phyloP scores from a whole-genome alignment of 176 grass and related monocot genomes.

The Bothriochloa decipiens region DNA sequence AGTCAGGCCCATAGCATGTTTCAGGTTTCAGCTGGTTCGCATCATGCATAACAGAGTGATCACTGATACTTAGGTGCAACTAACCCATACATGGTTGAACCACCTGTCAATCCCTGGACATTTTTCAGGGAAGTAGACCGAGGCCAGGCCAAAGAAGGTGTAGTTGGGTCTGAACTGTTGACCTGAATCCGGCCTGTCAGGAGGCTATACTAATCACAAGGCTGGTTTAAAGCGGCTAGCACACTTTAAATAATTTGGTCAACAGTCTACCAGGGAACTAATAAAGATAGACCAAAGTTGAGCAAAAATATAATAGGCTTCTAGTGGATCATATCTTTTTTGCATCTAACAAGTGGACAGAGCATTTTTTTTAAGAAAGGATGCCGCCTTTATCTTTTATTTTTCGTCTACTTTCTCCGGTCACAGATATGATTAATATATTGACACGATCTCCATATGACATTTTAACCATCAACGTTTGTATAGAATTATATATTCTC shows the following conservation, averaged over 20 bases:
- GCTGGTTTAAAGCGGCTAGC: background rate
- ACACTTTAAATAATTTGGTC: background rate
- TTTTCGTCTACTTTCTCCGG: background rate
- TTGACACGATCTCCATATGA: background rate
- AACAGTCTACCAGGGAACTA: background rate
- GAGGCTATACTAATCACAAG: background rate
- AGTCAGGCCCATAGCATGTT: background rate
- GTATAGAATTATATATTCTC: background rate
- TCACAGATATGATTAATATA: background rate
- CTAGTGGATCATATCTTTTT: background rate
- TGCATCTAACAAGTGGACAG: background rate
- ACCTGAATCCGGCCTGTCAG: background rate
- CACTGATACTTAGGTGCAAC: background rate
- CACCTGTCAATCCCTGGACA: background rate
- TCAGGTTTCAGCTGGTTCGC: background rate
- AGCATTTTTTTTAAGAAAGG: background rate
- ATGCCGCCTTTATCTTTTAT: background rate
- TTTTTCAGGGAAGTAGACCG: background rate
- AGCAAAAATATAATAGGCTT: background rate
- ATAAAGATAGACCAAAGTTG: background rate
- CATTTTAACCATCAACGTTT: background rate
- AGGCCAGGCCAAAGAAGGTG: background rate
- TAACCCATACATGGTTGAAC: background rate
- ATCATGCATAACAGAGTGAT: background rate
- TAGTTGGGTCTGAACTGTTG: slow-evolving; percentile 24